Evolutionary conservation across 2,329 filamentous ascomycete species (phyloP).

Genomic region (Harringtonia lauricola): DNA sequence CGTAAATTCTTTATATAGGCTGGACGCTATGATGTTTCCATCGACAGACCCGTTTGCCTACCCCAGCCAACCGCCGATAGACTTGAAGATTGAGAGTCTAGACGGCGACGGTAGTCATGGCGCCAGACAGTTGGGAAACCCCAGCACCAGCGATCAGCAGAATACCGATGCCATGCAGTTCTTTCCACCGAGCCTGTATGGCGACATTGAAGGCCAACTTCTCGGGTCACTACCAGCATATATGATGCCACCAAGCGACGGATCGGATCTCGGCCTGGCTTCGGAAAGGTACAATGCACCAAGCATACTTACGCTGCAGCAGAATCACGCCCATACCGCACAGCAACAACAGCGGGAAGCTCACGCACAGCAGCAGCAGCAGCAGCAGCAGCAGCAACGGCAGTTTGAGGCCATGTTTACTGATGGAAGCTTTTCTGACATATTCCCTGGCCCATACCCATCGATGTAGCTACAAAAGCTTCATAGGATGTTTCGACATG

Average conservation of each 20-base stretch:
- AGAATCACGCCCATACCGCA: constrained; percentile 6
- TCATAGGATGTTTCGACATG: no score
- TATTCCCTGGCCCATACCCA: constrained; percentile 4
- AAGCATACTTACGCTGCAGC: constrained; percentile 9
- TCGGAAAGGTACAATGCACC: constrained; percentile 10
- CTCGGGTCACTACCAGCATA: constrained; percentile 44
- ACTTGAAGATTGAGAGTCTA: constrained; percentile 22
- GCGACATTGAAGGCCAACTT: constrained; percentile 63
- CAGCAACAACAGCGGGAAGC: constrained; percentile 3
- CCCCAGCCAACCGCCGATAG: constrained; percentile 60
- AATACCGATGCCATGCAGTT: constrained; percentile 30
- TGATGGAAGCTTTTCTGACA: constrained; percentile 2
- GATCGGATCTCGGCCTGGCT: constrained; percentile 5
- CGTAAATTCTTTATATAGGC: constrained; percentile 47
- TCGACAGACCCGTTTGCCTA: constrained; percentile 70
- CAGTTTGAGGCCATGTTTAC: constrained; percentile 5
- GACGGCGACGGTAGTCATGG: constrained; percentile 10
- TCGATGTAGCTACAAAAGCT: no score
- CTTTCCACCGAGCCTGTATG: constrained; percentile 41
- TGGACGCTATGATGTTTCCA: constrained; percentile 72
- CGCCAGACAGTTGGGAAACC: constrained; percentile 13
- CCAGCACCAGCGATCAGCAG: constrained; percentile 10
- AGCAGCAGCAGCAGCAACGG: constrained; percentile 1
- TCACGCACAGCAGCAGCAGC: constrained; percentile 1
- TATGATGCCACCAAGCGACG: constrained; percentile 8